Evolutionary conservation across 169 alveolate species (phyloP).

Genomic region (Theileria parva): DNA sequence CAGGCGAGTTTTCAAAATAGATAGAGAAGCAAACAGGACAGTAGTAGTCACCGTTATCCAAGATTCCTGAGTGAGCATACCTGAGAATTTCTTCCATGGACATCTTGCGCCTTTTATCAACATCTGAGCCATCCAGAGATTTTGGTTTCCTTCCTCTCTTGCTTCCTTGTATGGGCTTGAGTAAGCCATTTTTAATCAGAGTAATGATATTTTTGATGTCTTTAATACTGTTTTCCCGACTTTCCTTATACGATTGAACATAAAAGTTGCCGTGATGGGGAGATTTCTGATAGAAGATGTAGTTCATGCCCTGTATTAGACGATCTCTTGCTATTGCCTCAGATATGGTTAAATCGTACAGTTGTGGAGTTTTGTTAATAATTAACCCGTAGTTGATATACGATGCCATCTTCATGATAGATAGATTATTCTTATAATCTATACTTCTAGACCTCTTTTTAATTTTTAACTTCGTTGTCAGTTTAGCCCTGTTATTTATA

Average conservation of each 20-base stretch:
- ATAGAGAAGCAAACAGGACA: constrained; percentile 76
- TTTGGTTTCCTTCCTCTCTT: constrained; percentile 68
- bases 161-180: constrained; percentile 68
- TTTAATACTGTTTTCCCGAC: constrained; percentile 34
- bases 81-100: constrained; percentile 67
- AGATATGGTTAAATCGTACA: constrained; percentile 38
- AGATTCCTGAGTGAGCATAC: constrained; percentile 61
- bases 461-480: constrained; percentile 15
- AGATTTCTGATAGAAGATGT: constrained; percentile 27
- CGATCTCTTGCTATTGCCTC: constrained; percentile 60
- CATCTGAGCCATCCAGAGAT: constrained; percentile 68
- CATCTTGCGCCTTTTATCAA: constrained; percentile 61
- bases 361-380: constrained; percentile 31
- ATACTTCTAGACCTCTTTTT: constrained; percentile 32
- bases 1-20: constrained; percentile 76
- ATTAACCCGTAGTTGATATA: constrained; percentile 62
- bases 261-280: not conserved
- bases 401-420: constrained; percentile 32
- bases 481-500: constrained; percentile 16
- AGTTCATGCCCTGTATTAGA: constrained; percentile 63
- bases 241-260: constrained; percentile 29
- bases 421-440: constrained; percentile 21
- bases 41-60: constrained; percentile 67
- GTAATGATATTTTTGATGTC: constrained; percentile 45
- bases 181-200: constrained; percentile 47